Percentiles rank a stretch among this genome's conserved stretches.
Evolutionary conservation across 257 asterid species (phyloP).

Genomic region (Forsythia suspensa): DNA sequence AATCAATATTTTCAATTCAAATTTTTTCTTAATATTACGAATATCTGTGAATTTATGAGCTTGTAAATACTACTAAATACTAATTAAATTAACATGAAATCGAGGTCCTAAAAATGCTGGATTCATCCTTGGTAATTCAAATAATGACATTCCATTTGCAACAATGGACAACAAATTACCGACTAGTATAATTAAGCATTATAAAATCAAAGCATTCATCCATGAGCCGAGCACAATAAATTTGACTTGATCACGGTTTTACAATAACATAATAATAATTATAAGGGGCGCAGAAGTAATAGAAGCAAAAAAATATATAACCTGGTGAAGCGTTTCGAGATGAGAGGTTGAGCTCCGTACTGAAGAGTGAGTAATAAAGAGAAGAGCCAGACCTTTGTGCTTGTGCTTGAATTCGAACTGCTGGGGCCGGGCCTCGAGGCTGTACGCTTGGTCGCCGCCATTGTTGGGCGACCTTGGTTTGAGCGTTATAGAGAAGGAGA

Average conservation of each 20-base stretch:
- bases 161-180: not conserved
- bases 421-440: conserved; percentile 30
- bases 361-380: conserved; percentile 77
- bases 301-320: conserved; percentile 11
- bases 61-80: not conserved
- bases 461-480: not conserved
- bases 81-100: not conserved
- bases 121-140: not conserved
- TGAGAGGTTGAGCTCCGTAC: conserved; percentile 92
- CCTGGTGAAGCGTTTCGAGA: conserved; percentile 89
- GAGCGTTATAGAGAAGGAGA: not conserved
- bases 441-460: conserved; percentile 23
- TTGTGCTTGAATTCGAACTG: conserved; percentile 32
- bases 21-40: not conserved
- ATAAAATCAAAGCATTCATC: not conserved
- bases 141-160: not conserved
- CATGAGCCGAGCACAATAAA: not conserved
- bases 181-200: not conserved
- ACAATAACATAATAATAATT: not conserved
- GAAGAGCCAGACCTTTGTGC: conserved; percentile 68
- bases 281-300: not conserved
- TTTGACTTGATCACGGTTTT: not conserved
- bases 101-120: not conserved
- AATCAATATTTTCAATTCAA: not conserved
- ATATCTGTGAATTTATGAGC: not conserved